Conservation (phyloP, 768 basidiomycete genomes). For the Pilatotrama ljubarskyi region DNA sequence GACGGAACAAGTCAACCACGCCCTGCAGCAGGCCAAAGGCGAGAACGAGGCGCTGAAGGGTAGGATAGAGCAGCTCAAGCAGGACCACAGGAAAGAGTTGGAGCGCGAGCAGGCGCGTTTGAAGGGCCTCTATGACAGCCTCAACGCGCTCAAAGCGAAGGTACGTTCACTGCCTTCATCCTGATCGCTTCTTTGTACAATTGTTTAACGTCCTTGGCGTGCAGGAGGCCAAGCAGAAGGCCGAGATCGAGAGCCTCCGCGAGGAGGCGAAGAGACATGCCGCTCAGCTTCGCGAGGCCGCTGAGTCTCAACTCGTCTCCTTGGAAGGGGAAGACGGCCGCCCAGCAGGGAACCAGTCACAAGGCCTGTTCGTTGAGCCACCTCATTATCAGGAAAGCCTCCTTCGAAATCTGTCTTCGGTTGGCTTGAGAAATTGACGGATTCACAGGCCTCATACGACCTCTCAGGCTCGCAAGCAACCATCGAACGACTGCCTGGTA, state of each 20-base stretch:
- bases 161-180: neutral
- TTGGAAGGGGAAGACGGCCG: neutral
- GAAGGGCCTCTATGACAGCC: neutral
- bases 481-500: neutral
- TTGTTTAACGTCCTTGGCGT: no score
- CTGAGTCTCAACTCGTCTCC: neutral
- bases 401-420: neutral
- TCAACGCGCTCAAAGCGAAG: slow-evolving; percentile 2
- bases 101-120: neutral
- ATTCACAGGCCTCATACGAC: neutral
- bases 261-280: neutral
- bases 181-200: no score
- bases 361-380: neutral
- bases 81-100: neutral
- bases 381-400: neutral
- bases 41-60: neutral
- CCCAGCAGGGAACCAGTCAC: neutral
- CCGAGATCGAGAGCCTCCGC: slow-evolving; percentile 1
- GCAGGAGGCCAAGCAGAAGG: slow-evolving; percentile 13
- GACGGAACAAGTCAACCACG: neutral
- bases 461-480: slow-evolving; percentile 1
- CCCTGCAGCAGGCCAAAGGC: neutral
- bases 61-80: neutral
- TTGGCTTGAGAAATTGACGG: neutral
- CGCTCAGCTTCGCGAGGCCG: neutral